Percentiles rank a stretch among this genome's conserved stretches.
Conservation (phyloP, 495 filamentous ascomycete species). For the Staphylotrichum tortipilum region DNA sequence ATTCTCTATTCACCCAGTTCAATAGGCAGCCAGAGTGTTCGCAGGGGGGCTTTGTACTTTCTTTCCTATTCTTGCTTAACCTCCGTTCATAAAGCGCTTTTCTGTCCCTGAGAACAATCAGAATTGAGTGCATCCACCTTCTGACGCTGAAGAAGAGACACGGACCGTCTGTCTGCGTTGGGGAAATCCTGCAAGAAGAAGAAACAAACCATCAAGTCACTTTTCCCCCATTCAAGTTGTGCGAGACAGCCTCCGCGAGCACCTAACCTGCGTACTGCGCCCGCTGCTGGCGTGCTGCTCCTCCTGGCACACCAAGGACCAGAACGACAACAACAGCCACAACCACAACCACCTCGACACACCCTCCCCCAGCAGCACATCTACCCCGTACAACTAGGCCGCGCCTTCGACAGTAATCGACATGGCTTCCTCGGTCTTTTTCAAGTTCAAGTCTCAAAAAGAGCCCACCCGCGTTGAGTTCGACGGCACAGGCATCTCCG, state of each 20-base stretch:
- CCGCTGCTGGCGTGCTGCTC: not conserved
- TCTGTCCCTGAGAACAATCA: conserved; percentile 44
- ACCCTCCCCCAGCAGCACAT: too few relatives aligned
- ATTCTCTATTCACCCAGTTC: conserved; percentile 18
- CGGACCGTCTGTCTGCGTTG: conserved; percentile 14
- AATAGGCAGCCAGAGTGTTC: conserved; percentile 20
- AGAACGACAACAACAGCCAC: not conserved
- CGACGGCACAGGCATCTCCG: conserved; percentile 95
- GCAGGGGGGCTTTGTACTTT: conserved; percentile 32
- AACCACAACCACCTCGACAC: too few relatives aligned
- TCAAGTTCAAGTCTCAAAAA: conserved; percentile 99
- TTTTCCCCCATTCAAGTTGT: conserved; percentile 29
- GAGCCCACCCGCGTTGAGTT: conserved; percentile 91
- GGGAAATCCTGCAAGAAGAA: conserved; percentile 10
- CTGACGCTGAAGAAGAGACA: conserved; percentile 34
- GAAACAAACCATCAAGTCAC: conserved; percentile 26
- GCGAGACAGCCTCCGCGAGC: conserved; percentile 17
- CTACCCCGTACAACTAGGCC: too few relatives aligned
- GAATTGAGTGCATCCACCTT: conserved; percentile 49
- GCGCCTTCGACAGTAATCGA: conserved; percentile 28
- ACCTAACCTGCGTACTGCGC: conserved; percentile 12
- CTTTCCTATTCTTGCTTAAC: conserved; percentile 23
- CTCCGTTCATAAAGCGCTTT: conserved; percentile 26
- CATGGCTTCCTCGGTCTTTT: conserved; percentile 98
- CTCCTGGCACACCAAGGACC: too few relatives aligned